Evolutionary conservation across 2,329 filamentous ascomycete genomes (phyloP), one percentile per base, ranked within the genome.

Genomic region (Xylaria multiplex): DNA sequence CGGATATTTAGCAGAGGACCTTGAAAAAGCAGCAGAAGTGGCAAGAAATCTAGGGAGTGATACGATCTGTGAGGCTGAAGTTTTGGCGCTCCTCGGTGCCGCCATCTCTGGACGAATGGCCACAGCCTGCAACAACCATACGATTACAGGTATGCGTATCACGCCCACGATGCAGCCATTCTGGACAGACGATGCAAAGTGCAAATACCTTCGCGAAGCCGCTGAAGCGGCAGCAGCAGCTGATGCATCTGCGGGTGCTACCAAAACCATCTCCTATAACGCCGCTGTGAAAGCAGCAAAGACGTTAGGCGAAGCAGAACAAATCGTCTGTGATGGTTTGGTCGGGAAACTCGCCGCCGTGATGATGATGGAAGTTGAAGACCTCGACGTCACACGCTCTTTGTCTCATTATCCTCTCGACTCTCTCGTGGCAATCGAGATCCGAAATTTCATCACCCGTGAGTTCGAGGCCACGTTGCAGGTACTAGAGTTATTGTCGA

Each of bases 121-220:
- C 0, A 69, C 71, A 0, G 75, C 79, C 0, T 86, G 83, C 73
- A 80, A 82, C 62, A 79, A 77, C 48, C 85, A 88, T 71, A 81
- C 80, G 43, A 84, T 88, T 67, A 87, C 85, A 0, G 86, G 86
- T 1, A 81, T 88, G 73, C 79, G 81, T 60, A 82, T 87, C 66
- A 82, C 80, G 24, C 79, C 80, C 6, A 76, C 76, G 2, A 76
- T 80, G 70, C 75, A 81, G 56, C 84, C 84, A 0, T 88, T 86
- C 77, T 88, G 85, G 81, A 81, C 81, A 3, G 73, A 79, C 2
- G 86, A 88, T 55, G 83, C 82, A 59, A 87, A 85, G 72, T 87
- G 87, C 76, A 81, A 82, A 62, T 78, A 81, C 37, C 78, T 88
- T 30, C 81, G 81, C 13, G 75, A 81, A 65, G 76, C 78, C 0